phyloP scores from a whole-genome alignment of 352 stramenopile genomes.

The Pythium grandisporangium region DNA sequence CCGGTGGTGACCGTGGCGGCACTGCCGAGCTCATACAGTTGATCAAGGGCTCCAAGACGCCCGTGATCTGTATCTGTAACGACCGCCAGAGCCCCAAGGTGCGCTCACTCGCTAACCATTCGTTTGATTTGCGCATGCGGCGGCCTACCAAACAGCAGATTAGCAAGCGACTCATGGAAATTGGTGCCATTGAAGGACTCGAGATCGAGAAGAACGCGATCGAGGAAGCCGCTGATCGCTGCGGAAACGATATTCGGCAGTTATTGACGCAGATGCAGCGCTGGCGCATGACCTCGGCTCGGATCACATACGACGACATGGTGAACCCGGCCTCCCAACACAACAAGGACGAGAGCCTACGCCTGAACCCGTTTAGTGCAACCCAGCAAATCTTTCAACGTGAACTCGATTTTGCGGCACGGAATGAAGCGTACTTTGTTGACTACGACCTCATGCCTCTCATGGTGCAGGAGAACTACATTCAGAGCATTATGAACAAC shows the following conservation, averaged over 20 bases:
- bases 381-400: slow-evolving; percentile 89
- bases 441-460: slow-evolving; percentile 98
- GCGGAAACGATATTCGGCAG: slow-evolving; percentile 97
- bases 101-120: slow-evolving; percentile 94
- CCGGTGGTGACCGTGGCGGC: slow-evolving; percentile 92
- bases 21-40: slow-evolving; percentile 98
- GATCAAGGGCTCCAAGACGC: slow-evolving; percentile 98
- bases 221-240: slow-evolving; percentile 94
- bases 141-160: slow-evolving; percentile 92
- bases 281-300: slow-evolving; percentile 82
- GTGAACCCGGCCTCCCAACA: slow-evolving; percentile 68
- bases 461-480: slow-evolving; percentile 91
- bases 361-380: slow-evolving; percentile 94
- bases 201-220: slow-evolving; percentile 94
- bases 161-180: slow-evolving; percentile 88
- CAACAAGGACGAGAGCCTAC: slow-evolving; percentile 91
- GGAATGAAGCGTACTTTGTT: slow-evolving; percentile 98
- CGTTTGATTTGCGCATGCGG: slow-evolving; percentile 94
- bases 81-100: slow-evolving; percentile 96
- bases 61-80: slow-evolving; percentile 99
- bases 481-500: slow-evolving; percentile 78
- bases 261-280: slow-evolving; percentile 97
- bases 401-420: slow-evolving; percentile 61
- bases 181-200: slow-evolving; percentile 87
- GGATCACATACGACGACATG: slow-evolving; percentile 82